Base-by-base conservation (phyloP, 805 yeast species). In the Wickerhamomyces ciferrii region DNA sequence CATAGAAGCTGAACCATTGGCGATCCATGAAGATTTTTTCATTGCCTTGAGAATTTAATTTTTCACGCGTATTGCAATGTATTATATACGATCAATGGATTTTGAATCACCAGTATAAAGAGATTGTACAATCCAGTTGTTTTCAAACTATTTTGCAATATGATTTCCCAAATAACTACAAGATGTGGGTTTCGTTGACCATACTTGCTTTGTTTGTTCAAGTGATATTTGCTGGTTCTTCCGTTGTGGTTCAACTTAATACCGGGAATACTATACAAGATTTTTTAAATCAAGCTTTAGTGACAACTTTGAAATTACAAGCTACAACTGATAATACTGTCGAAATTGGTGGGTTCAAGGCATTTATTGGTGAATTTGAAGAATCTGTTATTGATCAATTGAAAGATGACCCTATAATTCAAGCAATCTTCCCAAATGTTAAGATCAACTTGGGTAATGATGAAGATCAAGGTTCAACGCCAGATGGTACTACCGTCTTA, bases 341-440 rank as follows among this genome's bases (percentile, higher is more conserved):
- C 2, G 10, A 13, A 3, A 43, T 43, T 18, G 45, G 45, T 29
- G 24, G 36, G 9, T 83, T 85, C 56, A 76, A 74, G 47, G 91
- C 83, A 0, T 75, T 87, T 48, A 70, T 81, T 0, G 87, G 87
- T 1, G 73, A 71, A 41, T 76, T 82, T 58, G 66, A 81, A 9
- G 56, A 61, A 18, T 73, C 66, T 9, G 65, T 72, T 2, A 54
- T 40, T 69, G 67, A 5, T 15, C 65, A 71, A 53, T 68, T 81
- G 41, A 67, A 68, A 39, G 59, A 59, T 17, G 81, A 82, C 58
- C 87, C 87, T 2, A 59, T 79, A 54, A 79, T 87, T 34, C 78
- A 79, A 2, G 84, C 79, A 34, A 69, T 87, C 2, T 78, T 84
- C 0, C 84, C 83, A 15, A 92, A 88, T 61, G 68, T 81, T 9